phyloP scores from a whole-genome alignment of 768 basidiomycete species.

The Asterophora lycoperdoides region DNA sequence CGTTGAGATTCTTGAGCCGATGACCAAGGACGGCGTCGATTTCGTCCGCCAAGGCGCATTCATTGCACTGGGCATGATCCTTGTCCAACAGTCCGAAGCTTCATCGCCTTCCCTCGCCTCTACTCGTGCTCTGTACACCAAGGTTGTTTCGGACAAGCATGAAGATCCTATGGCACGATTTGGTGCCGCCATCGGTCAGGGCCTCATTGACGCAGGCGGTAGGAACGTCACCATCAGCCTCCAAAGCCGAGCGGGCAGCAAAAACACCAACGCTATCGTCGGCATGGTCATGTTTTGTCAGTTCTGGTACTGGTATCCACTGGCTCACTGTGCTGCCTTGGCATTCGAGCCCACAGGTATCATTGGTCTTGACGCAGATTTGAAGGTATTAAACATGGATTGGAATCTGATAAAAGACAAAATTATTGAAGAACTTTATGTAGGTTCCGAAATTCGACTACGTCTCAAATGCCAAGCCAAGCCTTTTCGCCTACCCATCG shows the following conservation, averaged over 20 bases:
- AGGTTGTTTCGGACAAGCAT: constrained; percentile 93
- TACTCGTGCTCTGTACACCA: constrained; percentile 80
- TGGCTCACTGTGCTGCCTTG: constrained; percentile 88
- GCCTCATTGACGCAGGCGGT: constrained; percentile 96
- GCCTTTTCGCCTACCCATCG: constrained; percentile 88
- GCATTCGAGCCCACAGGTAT: constrained; percentile 95
- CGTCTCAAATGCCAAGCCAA: constrained; percentile 84
- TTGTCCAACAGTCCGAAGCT: constrained; percentile 93
- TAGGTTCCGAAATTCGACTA: constrained; percentile 94
- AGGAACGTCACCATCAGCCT: constrained; percentile 93
- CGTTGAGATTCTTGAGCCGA: constrained; percentile 92
- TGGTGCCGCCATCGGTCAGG: constrained; percentile 93
- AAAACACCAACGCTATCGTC: constrained; percentile 91
- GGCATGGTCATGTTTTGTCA: constrained; percentile 99
- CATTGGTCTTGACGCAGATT: constrained; percentile 82
- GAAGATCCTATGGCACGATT: constrained; percentile 99
- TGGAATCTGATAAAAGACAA: background rate
- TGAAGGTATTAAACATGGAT: constrained; percentile 52
- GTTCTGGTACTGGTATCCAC: constrained; percentile 99
- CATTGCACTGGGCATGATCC: constrained; percentile 92
- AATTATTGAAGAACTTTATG: constrained; percentile 6
- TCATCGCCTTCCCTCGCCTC: constrained; percentile 77
- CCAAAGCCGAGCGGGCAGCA: constrained; percentile 88
- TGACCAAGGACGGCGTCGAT: constrained; percentile 97
- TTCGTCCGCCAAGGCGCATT: constrained; percentile 98